Base-by-base conservation (phyloP, 345 rosid genomes). In the Heritiera fomes region DNA sequence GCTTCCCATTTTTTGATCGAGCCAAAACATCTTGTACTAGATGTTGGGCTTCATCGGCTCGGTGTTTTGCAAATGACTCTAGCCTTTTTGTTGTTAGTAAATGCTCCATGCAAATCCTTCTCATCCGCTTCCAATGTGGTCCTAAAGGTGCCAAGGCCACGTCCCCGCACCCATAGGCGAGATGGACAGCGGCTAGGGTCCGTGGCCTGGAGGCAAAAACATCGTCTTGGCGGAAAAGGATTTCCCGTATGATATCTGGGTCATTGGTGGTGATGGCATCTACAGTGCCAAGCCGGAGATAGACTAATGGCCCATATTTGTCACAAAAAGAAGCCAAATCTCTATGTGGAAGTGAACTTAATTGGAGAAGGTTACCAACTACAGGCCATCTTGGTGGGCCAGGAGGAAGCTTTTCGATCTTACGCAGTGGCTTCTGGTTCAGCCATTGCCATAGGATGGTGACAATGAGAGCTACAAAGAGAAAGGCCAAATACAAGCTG, bases 261-360 rank as follows among this genome's bases (percentile, higher is more conserved):
- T 95, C 96, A 5, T 88, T 87, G 28, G 97, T 95, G 83, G 99
- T 93, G 69, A 95, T 87, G 77, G 97, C 92, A 17, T 93, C 92
- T 0, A 93, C 73, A 46, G 66, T 86, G 2, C 99, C 98, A 0
- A 95, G 92, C 1, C 88, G 88, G 73, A 95, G 96, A 83, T 95
- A 92, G 68, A 93, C 97, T 15, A 95, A 59, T 2, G 96, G 91
- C 47, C 98, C 97, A 47, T 95, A 93, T 65, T 81, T 85, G 64
- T 85, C 80, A 77, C 98, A 93, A 0, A 93, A 67, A 0, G 89
- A 66, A 12, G 99, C 94, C 0, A 95, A 61, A 82, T 93, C 97
- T 6, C 94, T 74, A 62, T 93, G 99, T 52, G 98, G 98, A 73
- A 69, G 73, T 1, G 56, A 11, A 9, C 40, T 69, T 43, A 69